These are phyloP conservation scores for Dunaliella sp. DNA, from an alignment of 139 green algal genomes.

Conservation along the genomic window DNA sequence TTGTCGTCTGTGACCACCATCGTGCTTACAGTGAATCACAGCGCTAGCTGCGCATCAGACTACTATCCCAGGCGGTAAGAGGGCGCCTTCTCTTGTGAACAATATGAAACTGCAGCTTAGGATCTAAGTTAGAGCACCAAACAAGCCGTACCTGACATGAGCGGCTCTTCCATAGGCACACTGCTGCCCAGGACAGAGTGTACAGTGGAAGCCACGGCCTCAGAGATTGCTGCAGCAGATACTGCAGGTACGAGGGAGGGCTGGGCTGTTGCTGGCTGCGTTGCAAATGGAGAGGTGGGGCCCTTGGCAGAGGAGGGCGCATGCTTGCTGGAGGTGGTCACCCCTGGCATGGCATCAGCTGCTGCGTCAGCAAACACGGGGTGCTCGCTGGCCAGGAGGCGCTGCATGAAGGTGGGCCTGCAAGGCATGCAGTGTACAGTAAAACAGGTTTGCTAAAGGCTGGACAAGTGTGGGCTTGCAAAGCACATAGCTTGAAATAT, in stretches of 20 bases:
- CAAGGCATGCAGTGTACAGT: neutral
- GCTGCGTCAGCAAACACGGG: neutral
- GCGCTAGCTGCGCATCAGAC: no score
- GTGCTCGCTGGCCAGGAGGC: neutral
- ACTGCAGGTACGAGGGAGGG: neutral
- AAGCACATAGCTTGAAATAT: neutral
- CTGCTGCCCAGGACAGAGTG: constrained; percentile 14
- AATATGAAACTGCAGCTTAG: no score
- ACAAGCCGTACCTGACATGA: constrained; percentile 78
- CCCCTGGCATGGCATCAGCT: neutral
- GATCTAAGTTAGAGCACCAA: no score
- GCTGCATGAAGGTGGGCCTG: neutral
- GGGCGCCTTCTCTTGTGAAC: no score
- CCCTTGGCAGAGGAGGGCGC: no score
- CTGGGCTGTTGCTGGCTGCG: no score
- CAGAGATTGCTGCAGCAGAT: neutral
- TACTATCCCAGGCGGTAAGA: no score
- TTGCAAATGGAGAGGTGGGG: no score
- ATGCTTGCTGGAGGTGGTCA: no score
- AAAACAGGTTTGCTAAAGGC: neutral
- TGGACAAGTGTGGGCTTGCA: neutral
- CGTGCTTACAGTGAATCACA: no score
- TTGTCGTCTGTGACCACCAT: no score
- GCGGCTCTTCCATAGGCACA: constrained; percentile 51
- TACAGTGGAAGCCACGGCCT: constrained; percentile 1